Percentiles rank a stretch among this genome's conserved stretches.
Evolutionary conservation across 345 rosid species (phyloP).

Genomic region (Hypericum androsaemum): DNA sequence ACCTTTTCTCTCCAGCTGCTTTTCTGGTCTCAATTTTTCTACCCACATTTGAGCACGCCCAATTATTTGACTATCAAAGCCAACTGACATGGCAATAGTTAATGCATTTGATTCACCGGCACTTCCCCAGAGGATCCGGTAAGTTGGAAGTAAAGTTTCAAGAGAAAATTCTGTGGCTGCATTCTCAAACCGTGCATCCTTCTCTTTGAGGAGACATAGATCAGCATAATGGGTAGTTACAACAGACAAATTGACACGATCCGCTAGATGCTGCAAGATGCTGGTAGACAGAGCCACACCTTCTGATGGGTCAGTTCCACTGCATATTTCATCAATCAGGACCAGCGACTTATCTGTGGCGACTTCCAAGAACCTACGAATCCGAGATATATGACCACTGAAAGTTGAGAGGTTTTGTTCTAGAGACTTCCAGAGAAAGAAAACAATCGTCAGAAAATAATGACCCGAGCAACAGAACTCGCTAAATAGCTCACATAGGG

Average conservation of each 20-base stretch:
- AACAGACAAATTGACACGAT: conserved; percentile 49
- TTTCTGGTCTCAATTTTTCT: conserved; percentile 63
- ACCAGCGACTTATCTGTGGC: conserved; percentile 73
- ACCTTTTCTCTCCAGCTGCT: conserved; percentile 55
- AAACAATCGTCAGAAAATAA: conserved; percentile 32
- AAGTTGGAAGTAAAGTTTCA: conserved; percentile 77
- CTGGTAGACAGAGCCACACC: conserved; percentile 82
- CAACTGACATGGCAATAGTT: conserved; percentile 68
- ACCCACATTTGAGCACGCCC: conserved; percentile 61
- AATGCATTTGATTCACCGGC: conserved; percentile 81
- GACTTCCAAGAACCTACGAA: conserved; percentile 58
- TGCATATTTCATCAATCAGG: conserved; percentile 82
- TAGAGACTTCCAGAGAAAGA: conserved; percentile 54
- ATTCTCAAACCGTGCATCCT: conserved; percentile 57
- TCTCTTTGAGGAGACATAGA: conserved; percentile 70
- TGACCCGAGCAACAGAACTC: conserved; percentile 14
- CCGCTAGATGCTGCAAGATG: conserved; percentile 60
- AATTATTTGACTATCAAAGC: conserved; percentile 54
- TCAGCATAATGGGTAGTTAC: conserved; percentile 90
- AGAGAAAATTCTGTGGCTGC: conserved; percentile 94
- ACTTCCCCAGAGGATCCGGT: conserved; percentile 71
- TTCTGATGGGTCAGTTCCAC: conserved; percentile 97
- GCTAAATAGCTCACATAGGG: conserved; percentile 16
- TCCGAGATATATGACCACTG: conserved; percentile 74
- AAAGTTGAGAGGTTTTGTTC: conserved; percentile 90